phyloP scores from a whole-genome alignment of 345 rosid genomes.

The Iberis pinnata region DNA sequence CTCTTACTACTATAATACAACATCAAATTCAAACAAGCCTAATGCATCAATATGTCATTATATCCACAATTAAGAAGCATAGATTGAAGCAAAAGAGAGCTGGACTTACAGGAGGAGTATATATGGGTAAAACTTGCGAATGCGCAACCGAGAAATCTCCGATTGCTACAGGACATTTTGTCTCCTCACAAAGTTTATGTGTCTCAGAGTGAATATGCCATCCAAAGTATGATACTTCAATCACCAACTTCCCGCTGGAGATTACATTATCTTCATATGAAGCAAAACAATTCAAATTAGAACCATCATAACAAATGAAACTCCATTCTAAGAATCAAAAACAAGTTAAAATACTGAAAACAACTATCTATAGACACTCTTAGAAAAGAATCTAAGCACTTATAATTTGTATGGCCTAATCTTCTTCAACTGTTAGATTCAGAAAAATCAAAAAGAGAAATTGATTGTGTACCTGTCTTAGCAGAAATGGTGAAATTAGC shows the following conservation, averaged over 20 bases:
- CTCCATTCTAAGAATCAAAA: background rate
- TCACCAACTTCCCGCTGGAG: constrained; percentile 61
- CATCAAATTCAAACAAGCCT: constrained; percentile 1
- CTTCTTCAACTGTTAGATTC: no score
- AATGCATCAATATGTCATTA: background rate
- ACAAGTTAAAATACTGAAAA: background rate
- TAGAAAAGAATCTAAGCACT: background rate
- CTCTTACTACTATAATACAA: background rate
- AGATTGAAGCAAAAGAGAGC: background rate
- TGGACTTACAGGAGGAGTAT: constrained; percentile 81
- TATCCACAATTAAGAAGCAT: background rate
- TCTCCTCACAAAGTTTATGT: constrained; percentile 74
- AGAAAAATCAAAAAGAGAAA: background rate
- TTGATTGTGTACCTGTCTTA: constrained; percentile 38
- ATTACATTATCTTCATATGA: constrained; percentile 39
- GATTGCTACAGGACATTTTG: constrained; percentile 64
- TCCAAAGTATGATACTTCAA: constrained; percentile 84
- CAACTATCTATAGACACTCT: background rate
- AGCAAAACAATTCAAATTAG: background rate
- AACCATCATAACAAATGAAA: background rate
- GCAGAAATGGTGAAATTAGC: constrained; percentile 71
- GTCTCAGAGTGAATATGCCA: constrained; percentile 73
- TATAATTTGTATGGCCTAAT: no score
- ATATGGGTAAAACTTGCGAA: constrained; percentile 74
- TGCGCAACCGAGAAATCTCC: constrained; percentile 87